Evolutionary conservation across 1,284 basidiomycete species (phyloP), one percentile per base, ranked within the genome.

Genomic region (Thecaphora thlaspeos): DNA sequence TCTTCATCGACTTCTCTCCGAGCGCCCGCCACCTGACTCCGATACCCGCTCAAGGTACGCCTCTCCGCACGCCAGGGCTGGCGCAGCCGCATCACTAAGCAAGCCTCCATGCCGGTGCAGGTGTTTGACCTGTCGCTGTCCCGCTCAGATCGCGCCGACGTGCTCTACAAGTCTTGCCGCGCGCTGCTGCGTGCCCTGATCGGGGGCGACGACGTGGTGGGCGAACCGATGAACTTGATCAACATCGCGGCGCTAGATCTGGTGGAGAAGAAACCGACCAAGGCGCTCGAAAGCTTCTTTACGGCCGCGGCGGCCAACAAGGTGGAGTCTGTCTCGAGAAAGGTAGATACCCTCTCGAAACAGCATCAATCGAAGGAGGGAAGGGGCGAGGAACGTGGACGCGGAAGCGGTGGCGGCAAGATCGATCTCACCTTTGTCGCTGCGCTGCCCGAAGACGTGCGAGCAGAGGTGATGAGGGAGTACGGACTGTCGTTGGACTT

Each of bases 191-290:
- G 62, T 7, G 57, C 51, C 17, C 24, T 65, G 32, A 61, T 65
- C 18, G 62, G 62, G 14, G 62, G 62, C 28, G 57, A 67, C 19
- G 45, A 58, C 36, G 52, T 60, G n/a, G 53, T 55, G 12, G 63
- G 58, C 39, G 60, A 62, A 17, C 52, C 49, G 19, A 54, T 73
- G 47, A 65, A 68, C 28, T 48, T 74, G 39, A 64, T 74, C 65
- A 74, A 71, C 41, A 66, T 74, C 28, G 69, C 72, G 2, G 72
- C 70, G 8, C 24, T 68, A 22, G 68, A 74, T 26, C 42, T 74
- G 36, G 54, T 50, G 41, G 52, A 57, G 7, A 51, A 48, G 44
- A 7, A 55, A 23, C 68, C 68, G 22, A 48, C 55, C 28, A 40
- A 60, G 18, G 58, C 59, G 17, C 38, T 71, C 2, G 61, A 54